phyloP scores from a whole-genome alignment of 2,329 filamentous ascomycete genomes.

The Ascochyta clinopodiicola region DNA sequence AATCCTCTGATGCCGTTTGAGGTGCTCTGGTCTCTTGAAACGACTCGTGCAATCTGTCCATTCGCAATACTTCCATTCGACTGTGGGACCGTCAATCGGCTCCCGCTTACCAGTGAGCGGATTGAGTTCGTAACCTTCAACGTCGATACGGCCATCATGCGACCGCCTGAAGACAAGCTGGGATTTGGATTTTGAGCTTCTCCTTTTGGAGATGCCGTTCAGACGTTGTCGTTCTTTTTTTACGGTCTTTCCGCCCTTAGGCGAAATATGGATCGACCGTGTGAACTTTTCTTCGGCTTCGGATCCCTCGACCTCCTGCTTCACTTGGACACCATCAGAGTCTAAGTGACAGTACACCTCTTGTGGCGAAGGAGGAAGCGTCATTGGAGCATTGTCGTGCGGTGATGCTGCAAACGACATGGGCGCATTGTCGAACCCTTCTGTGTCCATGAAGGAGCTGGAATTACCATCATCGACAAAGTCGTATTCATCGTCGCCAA shows the following conservation, averaged over 20 bases:
- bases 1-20: slow-evolving; percentile 38
- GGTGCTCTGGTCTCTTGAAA: slow-evolving; percentile 42
- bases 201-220: slow-evolving; percentile 15
- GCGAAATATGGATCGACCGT: slow-evolving; percentile 31
- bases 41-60: slow-evolving; percentile 11
- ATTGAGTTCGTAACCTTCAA: slow-evolving; percentile 13
- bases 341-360: slow-evolving; percentile 32
- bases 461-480: slow-evolving; percentile 4
- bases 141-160: slow-evolving; percentile 17
- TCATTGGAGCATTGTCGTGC: slow-evolving; percentile 21
- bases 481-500: slow-evolving; percentile 21
- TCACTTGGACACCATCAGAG: slow-evolving; percentile 24
- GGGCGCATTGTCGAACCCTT: slow-evolving; percentile 8
- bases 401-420: slow-evolving; percentile 11
- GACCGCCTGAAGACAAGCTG: slow-evolving; percentile 13
- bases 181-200: slow-evolving; percentile 12
- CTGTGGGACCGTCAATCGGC: slow-evolving; percentile 15
- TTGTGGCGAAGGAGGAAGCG: slow-evolving; percentile 21
- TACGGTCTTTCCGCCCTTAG: slow-evolving; percentile 34
- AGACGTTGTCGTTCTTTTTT: slow-evolving; percentile 26
- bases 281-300: slow-evolving; percentile 20
- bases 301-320: slow-evolving; percentile 30
- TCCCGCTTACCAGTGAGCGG: slow-evolving; percentile 14
- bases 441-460: slow-evolving; percentile 13
- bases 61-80: slow-evolving; percentile 18